phyloP scores from a whole-genome alignment of 2,329 filamentous ascomycete species.

The Diaporthe sp. region DNA sequence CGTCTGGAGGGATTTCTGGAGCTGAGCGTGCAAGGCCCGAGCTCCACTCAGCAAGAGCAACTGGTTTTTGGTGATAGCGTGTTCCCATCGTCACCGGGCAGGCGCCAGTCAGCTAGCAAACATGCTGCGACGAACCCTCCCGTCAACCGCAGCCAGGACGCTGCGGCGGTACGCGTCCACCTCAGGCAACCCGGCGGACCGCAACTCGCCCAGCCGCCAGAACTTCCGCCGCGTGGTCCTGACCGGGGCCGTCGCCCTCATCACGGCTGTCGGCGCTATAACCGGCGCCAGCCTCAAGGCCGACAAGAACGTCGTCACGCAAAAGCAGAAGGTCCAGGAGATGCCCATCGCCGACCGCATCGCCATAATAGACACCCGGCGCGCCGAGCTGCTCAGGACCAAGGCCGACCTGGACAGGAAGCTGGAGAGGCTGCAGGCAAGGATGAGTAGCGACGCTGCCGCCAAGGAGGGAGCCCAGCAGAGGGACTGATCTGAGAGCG shows the following conservation, averaged over 20 bases:
- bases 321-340: constrained; percentile 47
- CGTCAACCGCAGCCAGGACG: not conserved
- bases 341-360: constrained; percentile 48
- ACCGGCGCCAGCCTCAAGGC: constrained; percentile 53
- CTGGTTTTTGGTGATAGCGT: not conserved
- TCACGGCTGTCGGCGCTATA: constrained; percentile 50
- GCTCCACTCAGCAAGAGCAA: not conserved
- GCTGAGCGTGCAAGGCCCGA: constrained; percentile 31
- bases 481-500: not conserved
- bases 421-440: constrained; percentile 47
- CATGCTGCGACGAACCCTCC: not conserved
- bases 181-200: not conserved
- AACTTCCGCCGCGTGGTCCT: constrained; percentile 45
- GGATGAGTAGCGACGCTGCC: constrained; percentile 44
- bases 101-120: not conserved
- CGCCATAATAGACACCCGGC: constrained; percentile 49
- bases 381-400: constrained; percentile 45
- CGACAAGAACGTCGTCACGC: constrained; percentile 25
- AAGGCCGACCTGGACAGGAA: constrained; percentile 50
- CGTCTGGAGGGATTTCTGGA: constrained; percentile 46
- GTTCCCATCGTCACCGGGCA: not conserved
- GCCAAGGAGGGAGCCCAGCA: constrained; percentile 20
- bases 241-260: constrained; percentile 48
- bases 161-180: constrained; percentile 28
- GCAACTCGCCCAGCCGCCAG: constrained; percentile 26